Base-by-base conservation (phyloP, 2,329 filamentous ascomycete species). In the Clonostachys rosea region DNA sequence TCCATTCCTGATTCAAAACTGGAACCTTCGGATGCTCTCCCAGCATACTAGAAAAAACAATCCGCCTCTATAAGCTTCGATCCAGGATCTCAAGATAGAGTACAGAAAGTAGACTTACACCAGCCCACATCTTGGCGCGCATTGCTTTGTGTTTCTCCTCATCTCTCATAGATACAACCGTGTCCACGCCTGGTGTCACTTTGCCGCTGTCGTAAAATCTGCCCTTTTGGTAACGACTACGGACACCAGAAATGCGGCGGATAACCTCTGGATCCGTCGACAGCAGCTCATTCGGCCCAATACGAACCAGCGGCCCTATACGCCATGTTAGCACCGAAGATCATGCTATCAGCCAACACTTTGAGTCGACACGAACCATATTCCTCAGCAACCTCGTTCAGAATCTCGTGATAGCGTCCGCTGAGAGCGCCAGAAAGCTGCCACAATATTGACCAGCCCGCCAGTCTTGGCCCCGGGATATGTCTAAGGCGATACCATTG, bases 151-250 rank as follows among this genome's bases (percentile, higher is more conserved):
- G 68, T 44, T 59, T 57, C 3, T 51, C 49, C 30, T 69, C 65
- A 47, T 81, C 66, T 40, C 71, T 65, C 36, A 70, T 63, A 1
- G 74, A 77, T 35, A 81, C 70, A 6, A 83, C 34, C 8, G 24
- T 30, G 24, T 30, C 24, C 24, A 30, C 24, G 9, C 24, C 24
- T 10, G 24, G 24, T 9, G 24, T 30, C 24, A 30, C 24, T 30
- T 30, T 30, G 4, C 24, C 24, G 24, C 24, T 30, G 24, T 30
- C 24, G 24, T 30, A 30, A 4, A 30, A 30, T 30, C 24, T 30
- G 24, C 24, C 24, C 24, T 30, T 30, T 10, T 30, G 24, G 24
- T 30, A 30, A 30, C 24, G 24, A 10, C 24, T 30, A 9, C 24
- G 24, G 24, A 30, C 24, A 10, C 24, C 24, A 30, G 24, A 30